Conservation (phyloP, 441 rosid species). For the Erodium trifolium region DNA sequence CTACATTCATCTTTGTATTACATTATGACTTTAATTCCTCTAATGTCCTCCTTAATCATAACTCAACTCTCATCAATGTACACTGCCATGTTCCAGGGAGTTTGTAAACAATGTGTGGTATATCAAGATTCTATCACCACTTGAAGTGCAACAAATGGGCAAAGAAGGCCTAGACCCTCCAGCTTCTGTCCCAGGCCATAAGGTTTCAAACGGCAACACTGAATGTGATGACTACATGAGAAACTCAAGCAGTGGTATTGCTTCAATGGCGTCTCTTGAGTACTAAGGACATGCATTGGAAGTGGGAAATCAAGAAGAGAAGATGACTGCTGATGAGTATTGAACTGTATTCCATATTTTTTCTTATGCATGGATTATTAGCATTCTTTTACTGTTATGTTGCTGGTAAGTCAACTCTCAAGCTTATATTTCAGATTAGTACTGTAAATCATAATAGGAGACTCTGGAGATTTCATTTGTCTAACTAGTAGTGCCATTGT, state of each 20-base stretch:
- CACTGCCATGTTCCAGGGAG: constrained; percentile 16
- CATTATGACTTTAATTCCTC: no score
- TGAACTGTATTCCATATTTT: not conserved
- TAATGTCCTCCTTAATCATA: not conserved
- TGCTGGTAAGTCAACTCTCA: not conserved
- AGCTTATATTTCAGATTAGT: not conserved
- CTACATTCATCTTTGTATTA: no score
- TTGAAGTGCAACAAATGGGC: not conserved
- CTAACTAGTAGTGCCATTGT: not conserved
- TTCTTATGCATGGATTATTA: constrained; percentile 3
- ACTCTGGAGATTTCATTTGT: not conserved
- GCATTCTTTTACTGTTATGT: constrained; percentile 1
- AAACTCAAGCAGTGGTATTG: not conserved
- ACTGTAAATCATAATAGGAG: constrained; percentile 1
- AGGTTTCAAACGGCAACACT: not conserved
- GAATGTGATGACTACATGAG: not conserved
- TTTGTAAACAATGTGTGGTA: constrained; percentile 6
- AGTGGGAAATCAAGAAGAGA: not conserved
- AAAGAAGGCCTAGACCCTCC: not conserved
- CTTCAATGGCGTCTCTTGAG: not conserved
- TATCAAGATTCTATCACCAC: constrained; percentile 2
- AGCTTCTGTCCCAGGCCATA: constrained; percentile 3
- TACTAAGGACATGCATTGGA: not conserved
- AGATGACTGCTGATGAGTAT: not conserved
- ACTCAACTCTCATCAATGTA: no score